Evolutionary conservation across 1,139 yeast species (phyloP), one percentile per base, ranked within the genome.

Genomic region (Candida tropicalis): DNA sequence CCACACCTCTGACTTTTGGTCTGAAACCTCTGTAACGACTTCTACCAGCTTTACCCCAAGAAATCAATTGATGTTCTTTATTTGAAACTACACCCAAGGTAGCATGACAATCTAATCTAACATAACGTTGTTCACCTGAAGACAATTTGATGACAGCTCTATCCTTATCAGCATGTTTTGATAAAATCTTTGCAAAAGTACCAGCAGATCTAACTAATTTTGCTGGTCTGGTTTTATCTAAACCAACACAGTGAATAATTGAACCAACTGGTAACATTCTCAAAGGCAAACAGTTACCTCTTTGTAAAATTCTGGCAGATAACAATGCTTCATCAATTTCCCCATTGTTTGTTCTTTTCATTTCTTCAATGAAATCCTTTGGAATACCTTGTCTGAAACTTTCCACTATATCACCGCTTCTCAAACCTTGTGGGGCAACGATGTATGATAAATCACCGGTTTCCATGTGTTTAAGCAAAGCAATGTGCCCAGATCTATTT

Each of bases 21-120:
- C 99, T 83, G 58, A 85, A 84, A 53, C 99, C 99, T 62, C 87
- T 73, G 76, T 90, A 86, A 65, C 99, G 85, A 42, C 85, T 75
- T 67, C 98, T 82, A 58, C 99, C 99, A 12, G 99, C 99, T 67
- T 95, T 93, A 78, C 99, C 99, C 70, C 90, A 79, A 44, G 88
- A 81, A 49, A 82, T 79, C 54, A 89, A 89, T 68, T 87, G 95
- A 67, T 91, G 97, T 55, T 91, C 97, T 45, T 89, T 81, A 63
- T 95, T 95, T n/a, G 97, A 89, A 10, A 90, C 96, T 40, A 89
- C 81, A 32, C 99, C 99, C 51, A 93, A 76, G 2, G 99, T 90
- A 16, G 98, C 99, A 66, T 93, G 87, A 29, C 97, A 89, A 44
- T 88, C 86, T 46, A 89, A 63, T 44, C 87, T 79, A 27, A 95